Percentiles rank a stretch among this genome's conserved stretches.
Evolutionary conservation across 768 basidiomycete species (phyloP).

Genomic region (Ramaria rubella): DNA sequence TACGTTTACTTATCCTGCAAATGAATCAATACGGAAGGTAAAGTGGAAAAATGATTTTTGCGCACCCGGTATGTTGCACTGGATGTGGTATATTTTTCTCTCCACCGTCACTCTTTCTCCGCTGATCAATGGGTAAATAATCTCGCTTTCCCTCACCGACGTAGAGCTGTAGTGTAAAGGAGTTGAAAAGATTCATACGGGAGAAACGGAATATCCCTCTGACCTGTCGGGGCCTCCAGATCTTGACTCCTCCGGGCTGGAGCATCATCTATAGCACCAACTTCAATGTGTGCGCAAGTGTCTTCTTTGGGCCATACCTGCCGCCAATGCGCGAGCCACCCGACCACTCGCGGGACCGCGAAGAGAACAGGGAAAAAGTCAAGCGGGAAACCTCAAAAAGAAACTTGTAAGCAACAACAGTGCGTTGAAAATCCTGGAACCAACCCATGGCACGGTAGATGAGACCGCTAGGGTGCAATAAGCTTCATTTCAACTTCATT

Average conservation of each 20-base stretch:
- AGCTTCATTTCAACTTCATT: slow-evolving; percentile 3
- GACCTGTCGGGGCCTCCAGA: slow-evolving; percentile 86
- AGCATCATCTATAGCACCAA: slow-evolving; percentile 70
- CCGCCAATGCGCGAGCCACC: slow-evolving; percentile 91
- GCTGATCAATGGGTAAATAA: slow-evolving; percentile 60
- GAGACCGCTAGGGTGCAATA: slow-evolving; percentile 48
- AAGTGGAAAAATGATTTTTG: no score
- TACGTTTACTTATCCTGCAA: slow-evolving; percentile 39
- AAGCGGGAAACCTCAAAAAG: slow-evolving; percentile 72
- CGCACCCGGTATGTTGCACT: slow-evolving; percentile 73
- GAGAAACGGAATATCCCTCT: slow-evolving; percentile 12
- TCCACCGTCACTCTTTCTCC: slow-evolving; percentile 34
- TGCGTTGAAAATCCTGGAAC: slow-evolving; percentile 14
- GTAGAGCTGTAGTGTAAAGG: slow-evolving; percentile 50
- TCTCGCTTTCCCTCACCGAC: slow-evolving; percentile 69
- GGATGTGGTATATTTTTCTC: slow-evolving; percentile 51
- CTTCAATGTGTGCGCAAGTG: not conserved
- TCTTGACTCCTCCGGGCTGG: slow-evolving; percentile 82
- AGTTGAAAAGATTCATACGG: not conserved
- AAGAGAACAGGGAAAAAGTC: slow-evolving; percentile 95
- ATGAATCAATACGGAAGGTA: no score
- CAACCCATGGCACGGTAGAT: slow-evolving; percentile 91
- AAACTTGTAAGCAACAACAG: not conserved
- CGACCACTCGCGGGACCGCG: slow-evolving; percentile 86
- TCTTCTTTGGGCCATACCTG: slow-evolving; percentile 43